A percentile compares a stretch with the other conserved stretches of the same genome.
Evolutionary conservation across 192 early-diverging fungal genomes (phyloP).

Genomic region (Rhizophlyctis rosea): DNA sequence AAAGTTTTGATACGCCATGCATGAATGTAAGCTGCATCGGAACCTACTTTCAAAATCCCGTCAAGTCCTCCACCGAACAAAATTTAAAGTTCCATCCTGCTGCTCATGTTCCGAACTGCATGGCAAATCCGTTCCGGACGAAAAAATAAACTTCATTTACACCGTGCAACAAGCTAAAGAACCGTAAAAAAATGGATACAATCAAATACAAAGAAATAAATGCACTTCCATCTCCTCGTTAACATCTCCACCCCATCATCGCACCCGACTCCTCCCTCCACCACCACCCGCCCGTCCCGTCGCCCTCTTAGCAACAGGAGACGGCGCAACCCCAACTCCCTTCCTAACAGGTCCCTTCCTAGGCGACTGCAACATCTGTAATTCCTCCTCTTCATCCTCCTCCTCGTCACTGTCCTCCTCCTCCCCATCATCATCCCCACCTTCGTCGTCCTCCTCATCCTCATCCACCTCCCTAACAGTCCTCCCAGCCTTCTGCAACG

Average conservation of each 20-base stretch:
- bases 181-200: no score
- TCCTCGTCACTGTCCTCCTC: slow-evolving; percentile 3
- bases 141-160: no score
- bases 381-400: slow-evolving; percentile 1
- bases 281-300: neutral
- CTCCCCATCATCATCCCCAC: slow-evolving; percentile 6
- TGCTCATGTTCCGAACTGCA: neutral
- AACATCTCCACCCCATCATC: neutral
- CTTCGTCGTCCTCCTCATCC: neutral
- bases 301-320: neutral
- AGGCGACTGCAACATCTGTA: neutral
- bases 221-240: neutral
- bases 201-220: no score
- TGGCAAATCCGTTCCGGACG: no score
- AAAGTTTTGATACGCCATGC: neutral
- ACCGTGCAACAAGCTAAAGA: no score
- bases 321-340: neutral
- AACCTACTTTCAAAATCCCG: neutral
- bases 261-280: neutral
- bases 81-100: neutral
- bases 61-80: neutral
- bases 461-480: slow-evolving; percentile 2
- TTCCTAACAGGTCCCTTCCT: neutral
- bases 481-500: neutral
- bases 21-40: neutral